Conservation (phyloP, 495 filamentous ascomycete species). For the Aspergillus egyptiacus region DNA sequence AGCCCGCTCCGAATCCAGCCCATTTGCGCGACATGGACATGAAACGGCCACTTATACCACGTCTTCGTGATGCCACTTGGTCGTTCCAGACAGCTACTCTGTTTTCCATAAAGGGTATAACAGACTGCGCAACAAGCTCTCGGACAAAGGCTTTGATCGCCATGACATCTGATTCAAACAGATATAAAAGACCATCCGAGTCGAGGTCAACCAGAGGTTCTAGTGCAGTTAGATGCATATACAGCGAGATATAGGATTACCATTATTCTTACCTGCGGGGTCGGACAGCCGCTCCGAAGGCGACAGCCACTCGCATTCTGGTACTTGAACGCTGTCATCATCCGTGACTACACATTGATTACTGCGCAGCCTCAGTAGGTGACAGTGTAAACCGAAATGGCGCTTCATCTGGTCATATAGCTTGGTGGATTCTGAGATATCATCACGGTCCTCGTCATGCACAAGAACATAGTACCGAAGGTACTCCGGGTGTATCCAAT, state of each 20-base stretch:
- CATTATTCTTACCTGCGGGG: conserved; percentile 45
- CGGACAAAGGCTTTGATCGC: conserved; percentile 82
- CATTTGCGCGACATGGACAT: conserved; percentile 86
- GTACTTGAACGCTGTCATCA: conserved; percentile 80
- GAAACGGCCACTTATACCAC: conserved; percentile 82
- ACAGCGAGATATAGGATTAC: neutral
- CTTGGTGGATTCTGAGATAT: conserved; percentile 79
- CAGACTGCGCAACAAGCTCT: conserved; percentile 86
- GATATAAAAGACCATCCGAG: conserved; percentile 60
- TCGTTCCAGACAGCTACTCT: conserved; percentile 90
- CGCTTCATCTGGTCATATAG: conserved; percentile 98
- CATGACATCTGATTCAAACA: conserved; percentile 87
- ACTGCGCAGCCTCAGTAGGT: conserved; percentile 78
- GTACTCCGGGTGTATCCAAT: conserved; percentile 83
- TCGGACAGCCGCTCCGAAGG: conserved; percentile 75
- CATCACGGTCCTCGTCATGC: conserved; percentile 93
- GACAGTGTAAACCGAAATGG: conserved; percentile 92
- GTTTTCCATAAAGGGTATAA: conserved; percentile 93
- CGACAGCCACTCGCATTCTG: conserved; percentile 79
- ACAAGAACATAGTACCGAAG: conserved; percentile 93
- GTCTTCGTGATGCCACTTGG: conserved; percentile 83
- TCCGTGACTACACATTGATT: conserved; percentile 82
- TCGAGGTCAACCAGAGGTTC: conserved; percentile 55
- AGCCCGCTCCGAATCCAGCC: conserved; percentile 67
- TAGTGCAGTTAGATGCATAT: conserved; percentile 22